Base-by-base conservation (phyloP, 2,329 filamentous ascomycete species). In the Epichloe bromicola region DNA sequence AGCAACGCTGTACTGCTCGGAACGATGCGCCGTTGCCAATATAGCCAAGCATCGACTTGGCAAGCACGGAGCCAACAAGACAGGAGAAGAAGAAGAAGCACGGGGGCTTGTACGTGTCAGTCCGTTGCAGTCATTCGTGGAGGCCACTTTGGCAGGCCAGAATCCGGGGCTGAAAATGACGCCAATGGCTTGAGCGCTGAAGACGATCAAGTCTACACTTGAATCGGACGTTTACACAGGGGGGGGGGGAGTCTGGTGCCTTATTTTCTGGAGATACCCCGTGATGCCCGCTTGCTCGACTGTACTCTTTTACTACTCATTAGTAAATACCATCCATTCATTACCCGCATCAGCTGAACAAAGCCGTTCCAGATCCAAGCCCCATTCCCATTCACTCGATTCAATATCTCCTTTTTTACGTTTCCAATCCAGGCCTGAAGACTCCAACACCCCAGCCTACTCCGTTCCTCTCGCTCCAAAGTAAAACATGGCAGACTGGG, bases 1-100 rank as follows among this genome's bases (percentile, higher is more conserved):
- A n/a, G 58, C 63, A 23, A 65, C 66, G 0, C 46, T 69, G 5
- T 75, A 70, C 54, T 75, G 73, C 57, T 70, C 70, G 7, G 56
- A 63, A 30, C 58, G 61, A 34, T 75, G 73, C 56, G 71, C 70
- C n/a, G 59, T 57, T 23, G 58, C 55, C 12, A 71, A 74, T 53
- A 66, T 75, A 37, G 63, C 65, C 11, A 52, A 52, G 23, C 73
- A 75, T 56, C 61, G 69, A 19, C 63, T 67, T 11, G 52, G 45
- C 12, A 61, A 55, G 51, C 65, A 67, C 52, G 60, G 57, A 2
- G 62, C 63, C 2, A 60, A 61, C 2, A 60, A 61, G 48, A 59
- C 59, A 48, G 53, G 54, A 33, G 43, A 26, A 6, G 23, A 54
- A 1, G 59, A 55, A 2, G 61, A 62, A 20, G 53, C 57, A 14